These are phyloP conservation scores for Darksidea phi DNA, from an alignment of 495 filamentous ascomycete genomes.

Conservation along the genomic window DNA sequence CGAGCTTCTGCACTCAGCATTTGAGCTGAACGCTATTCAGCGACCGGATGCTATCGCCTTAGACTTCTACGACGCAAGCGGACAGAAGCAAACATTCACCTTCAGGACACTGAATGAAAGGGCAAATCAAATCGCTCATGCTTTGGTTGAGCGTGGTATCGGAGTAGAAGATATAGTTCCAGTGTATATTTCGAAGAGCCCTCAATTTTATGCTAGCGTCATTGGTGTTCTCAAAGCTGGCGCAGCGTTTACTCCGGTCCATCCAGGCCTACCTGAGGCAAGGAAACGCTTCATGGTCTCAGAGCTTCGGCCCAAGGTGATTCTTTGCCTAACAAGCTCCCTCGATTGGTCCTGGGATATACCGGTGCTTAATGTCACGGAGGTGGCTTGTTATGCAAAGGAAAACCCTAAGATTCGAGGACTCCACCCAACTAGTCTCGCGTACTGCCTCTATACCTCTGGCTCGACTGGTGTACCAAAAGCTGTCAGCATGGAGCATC, in stretches of 20 bases:
- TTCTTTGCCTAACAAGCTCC: conserved; percentile 25
- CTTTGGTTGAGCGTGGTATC: conserved; percentile 35
- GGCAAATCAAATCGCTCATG: conserved; percentile 45
- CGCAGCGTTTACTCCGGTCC: conserved; percentile 45
- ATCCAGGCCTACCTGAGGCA: conserved; percentile 40
- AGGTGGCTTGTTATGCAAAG: neutral
- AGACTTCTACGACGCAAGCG: conserved; percentile 40
- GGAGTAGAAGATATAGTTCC: conserved; percentile 43
- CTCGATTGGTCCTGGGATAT: conserved; percentile 24
- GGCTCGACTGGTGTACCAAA: conserved; percentile 47
- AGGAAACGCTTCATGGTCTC: conserved; percentile 45
- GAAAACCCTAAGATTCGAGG: conserved; percentile 12
- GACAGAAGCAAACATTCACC: conserved; percentile 36
- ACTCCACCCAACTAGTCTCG: conserved; percentile 30
- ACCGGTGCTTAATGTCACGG: conserved; percentile 7
- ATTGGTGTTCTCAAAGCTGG: conserved; percentile 47
- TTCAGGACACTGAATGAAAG: conserved; percentile 39
- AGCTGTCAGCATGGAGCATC: conserved; percentile 45
- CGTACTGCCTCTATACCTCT: conserved; percentile 47
- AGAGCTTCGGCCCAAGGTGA: conserved; percentile 40
- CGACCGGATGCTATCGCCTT: conserved; percentile 39
- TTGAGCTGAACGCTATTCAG: conserved; percentile 37
- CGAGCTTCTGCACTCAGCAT: conserved; percentile 28
- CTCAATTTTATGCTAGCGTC: conserved; percentile 45
- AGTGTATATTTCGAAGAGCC: conserved; percentile 43